Percentiles rank a stretch among this genome's conserved stretches.
These are phyloP conservation scores for Omphalea diandra DNA, from an alignment of 441 rosid species.

Conservation along the genomic window DNA sequence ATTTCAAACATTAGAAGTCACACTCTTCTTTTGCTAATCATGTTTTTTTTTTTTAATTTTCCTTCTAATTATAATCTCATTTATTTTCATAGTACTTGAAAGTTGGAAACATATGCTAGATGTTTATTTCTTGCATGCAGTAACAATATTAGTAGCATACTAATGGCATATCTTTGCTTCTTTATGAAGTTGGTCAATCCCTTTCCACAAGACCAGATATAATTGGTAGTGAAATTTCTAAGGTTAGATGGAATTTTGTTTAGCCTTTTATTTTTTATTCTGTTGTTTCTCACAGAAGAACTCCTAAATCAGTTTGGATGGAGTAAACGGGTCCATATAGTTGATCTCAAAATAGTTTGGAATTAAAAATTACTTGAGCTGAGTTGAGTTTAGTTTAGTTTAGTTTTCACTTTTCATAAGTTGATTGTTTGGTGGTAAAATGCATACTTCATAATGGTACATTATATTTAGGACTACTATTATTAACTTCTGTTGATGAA, in stretches of 20 bases:
- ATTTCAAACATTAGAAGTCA: conserved; percentile 7
- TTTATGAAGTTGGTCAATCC: conserved; percentile 93
- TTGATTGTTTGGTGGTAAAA: background rate
- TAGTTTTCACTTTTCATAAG: background rate
- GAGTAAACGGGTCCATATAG: background rate
- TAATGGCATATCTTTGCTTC: conserved; percentile 47
- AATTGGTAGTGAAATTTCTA: conserved; percentile 82
- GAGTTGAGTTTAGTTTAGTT: too few species aligned
- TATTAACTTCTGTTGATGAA: background rate
- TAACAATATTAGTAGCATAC: conserved; percentile 34
- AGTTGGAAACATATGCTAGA: conserved; percentile 33
- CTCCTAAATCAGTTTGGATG: background rate
- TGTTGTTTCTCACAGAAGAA: background rate
- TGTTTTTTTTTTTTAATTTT: background rate
- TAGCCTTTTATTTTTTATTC: background rate
- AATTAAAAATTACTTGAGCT: too few species aligned
- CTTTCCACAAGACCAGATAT: conserved; percentile 97
- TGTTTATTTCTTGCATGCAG: conserved; percentile 37
- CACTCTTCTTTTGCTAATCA: conserved; percentile 13
- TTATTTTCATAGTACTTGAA: conserved; percentile 25
- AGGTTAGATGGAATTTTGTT: conserved; percentile 59
- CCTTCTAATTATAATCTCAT: conserved; percentile 14
- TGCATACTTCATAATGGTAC: background rate
- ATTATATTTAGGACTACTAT: background rate
- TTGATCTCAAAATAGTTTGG: background rate